Evolutionary conservation across 306 rosid species (phyloP).

Genomic region (Acacia confusa): DNA sequence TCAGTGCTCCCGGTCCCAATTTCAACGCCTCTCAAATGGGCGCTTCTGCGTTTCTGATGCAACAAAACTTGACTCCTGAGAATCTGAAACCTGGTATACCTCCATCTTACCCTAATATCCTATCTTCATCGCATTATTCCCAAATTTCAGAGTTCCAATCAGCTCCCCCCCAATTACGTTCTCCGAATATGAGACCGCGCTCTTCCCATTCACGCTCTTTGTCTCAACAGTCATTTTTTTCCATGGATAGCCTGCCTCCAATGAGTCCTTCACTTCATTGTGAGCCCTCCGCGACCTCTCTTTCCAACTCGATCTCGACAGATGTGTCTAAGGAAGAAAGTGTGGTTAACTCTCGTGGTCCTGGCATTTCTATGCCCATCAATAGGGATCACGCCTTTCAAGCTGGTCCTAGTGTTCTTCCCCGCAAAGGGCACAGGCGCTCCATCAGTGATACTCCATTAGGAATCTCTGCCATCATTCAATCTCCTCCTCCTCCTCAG

Average conservation of each 20-base stretch:
- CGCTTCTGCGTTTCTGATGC: conserved; percentile 23
- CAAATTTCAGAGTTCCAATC: conserved; percentile 41
- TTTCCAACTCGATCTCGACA: conserved; percentile 42
- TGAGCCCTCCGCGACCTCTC: conserved; percentile 38
- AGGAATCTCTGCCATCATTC: conserved; percentile 59
- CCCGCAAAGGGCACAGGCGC: conserved; percentile 81
- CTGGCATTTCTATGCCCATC: conserved; percentile 35
- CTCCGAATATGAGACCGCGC: conserved; percentile 50
- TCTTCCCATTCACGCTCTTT: conserved; percentile 65
- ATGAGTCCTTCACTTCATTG: conserved; percentile 61
- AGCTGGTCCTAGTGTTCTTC: conserved; percentile 65
- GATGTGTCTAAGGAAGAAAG: conserved; percentile 65
- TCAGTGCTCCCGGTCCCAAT: conserved; percentile 39
- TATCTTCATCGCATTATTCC: conserved; percentile 45
- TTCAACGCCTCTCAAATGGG: conserved; percentile 49
- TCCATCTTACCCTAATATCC: conserved; percentile 58
- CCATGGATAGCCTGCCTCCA: conserved; percentile 68
- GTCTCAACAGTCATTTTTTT: conserved; percentile 67
- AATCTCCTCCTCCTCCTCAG: conserved; percentile 52
- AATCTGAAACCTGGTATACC: conserved; percentile 68
- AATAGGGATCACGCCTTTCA: conserved; percentile 44
- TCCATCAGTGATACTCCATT: conserved; percentile 75
- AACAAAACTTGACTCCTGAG: conserved; percentile 49
- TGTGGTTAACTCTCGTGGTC: conserved; percentile 45
- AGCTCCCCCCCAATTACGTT: conserved; percentile 43